phyloP scores from a whole-genome alignment of 176 grass and related monocot species.

The Elymus sibiricus region DNA sequence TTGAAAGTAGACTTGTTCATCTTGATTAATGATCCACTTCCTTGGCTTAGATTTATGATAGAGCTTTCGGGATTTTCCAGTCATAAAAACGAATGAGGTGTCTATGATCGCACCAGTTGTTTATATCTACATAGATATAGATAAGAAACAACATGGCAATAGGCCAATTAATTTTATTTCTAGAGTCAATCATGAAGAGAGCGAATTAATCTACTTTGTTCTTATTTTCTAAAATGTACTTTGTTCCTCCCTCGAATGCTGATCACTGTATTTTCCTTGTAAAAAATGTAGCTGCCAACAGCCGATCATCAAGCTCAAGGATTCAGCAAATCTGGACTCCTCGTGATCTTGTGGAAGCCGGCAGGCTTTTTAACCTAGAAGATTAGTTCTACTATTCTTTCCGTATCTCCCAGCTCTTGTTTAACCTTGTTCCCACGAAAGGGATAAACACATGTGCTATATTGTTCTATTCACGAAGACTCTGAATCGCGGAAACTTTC shows the following conservation, averaged over 20 bases:
- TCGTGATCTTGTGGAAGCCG: not conserved
- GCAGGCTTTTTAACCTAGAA: not conserved
- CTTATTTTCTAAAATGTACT: too few species aligned
- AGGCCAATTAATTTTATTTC: not conserved
- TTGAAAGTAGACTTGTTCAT: not conserved
- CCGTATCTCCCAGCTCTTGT: not conserved
- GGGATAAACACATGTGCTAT: not conserved
- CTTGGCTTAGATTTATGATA: not conserved
- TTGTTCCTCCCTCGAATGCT: too few species aligned
- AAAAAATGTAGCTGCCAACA: too few species aligned
- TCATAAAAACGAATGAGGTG: not conserved
- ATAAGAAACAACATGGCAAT: not conserved
- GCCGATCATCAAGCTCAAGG: too few species aligned
- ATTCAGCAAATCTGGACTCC: too few species aligned
- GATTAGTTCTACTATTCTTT: not conserved
- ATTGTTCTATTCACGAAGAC: not conserved
- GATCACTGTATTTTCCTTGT: too few species aligned
- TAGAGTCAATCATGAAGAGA: not conserved
- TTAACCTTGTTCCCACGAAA: too few species aligned
- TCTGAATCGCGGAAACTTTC: not conserved
- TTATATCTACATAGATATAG: too few species aligned
- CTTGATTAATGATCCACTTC: not conserved
- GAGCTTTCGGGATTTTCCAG: not conserved
- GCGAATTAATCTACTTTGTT: too few species aligned
- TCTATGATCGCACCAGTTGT: not conserved